A percentile compares a stretch with the other conserved stretches of the same genome.
These are phyloP conservation scores for Boletus subparvulus DNA, from an alignment of 768 basidiomycete genomes.

Conservation along the genomic window DNA sequence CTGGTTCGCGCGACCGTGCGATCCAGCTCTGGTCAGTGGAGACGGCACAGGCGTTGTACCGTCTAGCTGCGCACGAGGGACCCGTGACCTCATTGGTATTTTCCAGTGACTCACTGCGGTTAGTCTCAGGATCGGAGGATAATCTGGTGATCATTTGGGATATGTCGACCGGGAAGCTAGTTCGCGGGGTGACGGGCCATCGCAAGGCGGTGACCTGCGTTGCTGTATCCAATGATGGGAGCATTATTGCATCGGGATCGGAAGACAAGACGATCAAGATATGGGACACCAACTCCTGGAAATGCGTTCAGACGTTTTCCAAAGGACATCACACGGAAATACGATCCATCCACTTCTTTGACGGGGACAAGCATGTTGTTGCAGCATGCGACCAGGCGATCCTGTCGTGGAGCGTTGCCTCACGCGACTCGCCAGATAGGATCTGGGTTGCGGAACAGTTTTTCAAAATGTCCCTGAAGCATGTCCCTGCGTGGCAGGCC, in stretches of 20 bases:
- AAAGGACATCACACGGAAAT: constrained; percentile 14
- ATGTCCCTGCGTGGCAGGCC: constrained; percentile 2
- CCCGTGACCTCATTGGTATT: constrained; percentile 21
- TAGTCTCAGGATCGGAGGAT: constrained; percentile 28
- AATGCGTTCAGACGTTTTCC: constrained; percentile 12
- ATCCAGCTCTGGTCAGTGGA: constrained; percentile 27
- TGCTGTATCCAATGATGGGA: constrained; percentile 21
- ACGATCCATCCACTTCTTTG: constrained; percentile 15
- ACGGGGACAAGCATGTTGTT: constrained; percentile 9
- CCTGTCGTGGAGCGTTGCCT: constrained; percentile 6
- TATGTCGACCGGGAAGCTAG: constrained; percentile 9
- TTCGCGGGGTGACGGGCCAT: constrained; percentile 24
- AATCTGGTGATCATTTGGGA: constrained; percentile 27
- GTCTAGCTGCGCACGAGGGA: constrained; percentile 15
- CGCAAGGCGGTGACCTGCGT: constrained; percentile 14
- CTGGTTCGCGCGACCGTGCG: constrained; percentile 15
- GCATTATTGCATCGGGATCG: constrained; percentile 21
- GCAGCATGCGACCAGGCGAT: constrained; percentile 6
- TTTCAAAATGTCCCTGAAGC: neutral
- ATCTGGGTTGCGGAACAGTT: constrained; percentile 6
- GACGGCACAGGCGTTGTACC: constrained; percentile 11
- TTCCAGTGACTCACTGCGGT: constrained; percentile 14
- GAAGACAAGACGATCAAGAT: constrained; percentile 25
- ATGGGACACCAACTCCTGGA: constrained; percentile 22
- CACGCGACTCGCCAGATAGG: neutral